Percentiles rank a stretch among this genome's conserved stretches.
Conservation (phyloP, 768 basidiomycete genomes). For the Mycena alexandri region DNA sequence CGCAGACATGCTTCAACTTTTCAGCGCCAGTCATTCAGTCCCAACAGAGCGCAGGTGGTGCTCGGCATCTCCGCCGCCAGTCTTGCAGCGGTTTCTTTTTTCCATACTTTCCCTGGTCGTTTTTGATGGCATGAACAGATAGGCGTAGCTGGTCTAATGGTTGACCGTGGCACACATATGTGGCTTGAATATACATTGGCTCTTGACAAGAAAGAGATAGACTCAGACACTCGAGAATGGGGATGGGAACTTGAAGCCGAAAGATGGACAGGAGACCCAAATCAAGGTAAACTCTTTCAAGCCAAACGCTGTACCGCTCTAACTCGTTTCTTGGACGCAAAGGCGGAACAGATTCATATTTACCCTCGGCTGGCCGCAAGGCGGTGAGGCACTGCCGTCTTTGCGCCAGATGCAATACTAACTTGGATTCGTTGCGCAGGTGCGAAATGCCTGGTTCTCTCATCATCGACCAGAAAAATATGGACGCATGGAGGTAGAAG, state of each 20-base stretch:
- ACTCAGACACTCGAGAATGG: constrained; percentile 69
- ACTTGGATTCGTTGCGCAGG: constrained; percentile 4
- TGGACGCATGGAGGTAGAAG: constrained; percentile 29
- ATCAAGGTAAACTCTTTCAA: constrained; percentile 24
- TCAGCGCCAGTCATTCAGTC: constrained; percentile 50
- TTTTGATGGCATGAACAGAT: constrained; percentile 7
- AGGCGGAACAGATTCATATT: constrained; percentile 76
- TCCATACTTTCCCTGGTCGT: neutral
- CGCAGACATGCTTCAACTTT: constrained; percentile 17
- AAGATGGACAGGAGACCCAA: constrained; percentile 68
- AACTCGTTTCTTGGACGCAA: too few relatives aligned
- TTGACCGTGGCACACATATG: constrained; percentile 27
- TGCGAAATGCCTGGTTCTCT: constrained; percentile 81
- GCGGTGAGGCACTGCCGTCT: too few relatives aligned
- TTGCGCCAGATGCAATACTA: too few relatives aligned
- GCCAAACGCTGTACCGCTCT: too few relatives aligned
- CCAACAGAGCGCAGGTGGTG: constrained; percentile 61
- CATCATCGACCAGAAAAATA: constrained; percentile 59
- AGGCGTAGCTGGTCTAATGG: constrained; percentile 1
- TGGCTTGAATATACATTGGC: constrained; percentile 62
- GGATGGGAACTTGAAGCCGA: constrained; percentile 77
- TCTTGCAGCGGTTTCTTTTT: constrained; percentile 52
- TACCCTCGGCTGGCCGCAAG: too few relatives aligned
- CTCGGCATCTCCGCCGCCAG: constrained; percentile 64
- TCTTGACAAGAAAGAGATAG: constrained; percentile 42